These are phyloP conservation scores for Vigna reflexopilosa DNA, from an alignment of 306 rosid genomes.

Conservation along the genomic window DNA sequence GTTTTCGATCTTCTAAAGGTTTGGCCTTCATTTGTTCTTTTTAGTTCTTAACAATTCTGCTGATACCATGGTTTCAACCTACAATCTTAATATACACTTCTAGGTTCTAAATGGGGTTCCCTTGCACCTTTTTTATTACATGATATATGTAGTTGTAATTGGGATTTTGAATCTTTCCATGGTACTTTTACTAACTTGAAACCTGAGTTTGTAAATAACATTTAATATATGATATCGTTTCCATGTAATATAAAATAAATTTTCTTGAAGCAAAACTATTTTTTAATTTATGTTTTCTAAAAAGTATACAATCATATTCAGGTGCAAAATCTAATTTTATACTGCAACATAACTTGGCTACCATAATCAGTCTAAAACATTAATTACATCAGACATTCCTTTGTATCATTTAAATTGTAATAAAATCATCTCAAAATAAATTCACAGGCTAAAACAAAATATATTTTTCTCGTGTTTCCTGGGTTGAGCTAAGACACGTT, in stretches of 20 bases:
- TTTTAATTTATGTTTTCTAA: background rate
- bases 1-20: constrained; percentile 98
- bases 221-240: background rate
- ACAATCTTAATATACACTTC: background rate
- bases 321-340: background rate
- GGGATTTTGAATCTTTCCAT: background rate
- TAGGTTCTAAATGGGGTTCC: background rate
- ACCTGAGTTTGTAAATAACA: constrained; percentile 15
- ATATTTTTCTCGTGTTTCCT: background rate
- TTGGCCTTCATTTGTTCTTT: constrained; percentile 25
- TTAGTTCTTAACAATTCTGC: background rate
- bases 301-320: background rate
- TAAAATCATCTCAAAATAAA: background rate
- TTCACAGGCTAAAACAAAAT: background rate
- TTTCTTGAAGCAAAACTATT: background rate
- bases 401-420: background rate
- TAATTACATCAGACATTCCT: background rate
- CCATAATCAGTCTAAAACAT: background rate
- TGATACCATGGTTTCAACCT: constrained; percentile 17
- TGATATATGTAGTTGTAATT: background rate
- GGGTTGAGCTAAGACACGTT: background rate
- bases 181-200: background rate
- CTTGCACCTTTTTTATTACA: background rate
- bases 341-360: background rate
- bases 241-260: background rate